These are phyloP conservation scores for Exophiala oligosperma DNA, from an alignment of 2,329 filamentous ascomycete genomes.

Conservation along the genomic window DNA sequence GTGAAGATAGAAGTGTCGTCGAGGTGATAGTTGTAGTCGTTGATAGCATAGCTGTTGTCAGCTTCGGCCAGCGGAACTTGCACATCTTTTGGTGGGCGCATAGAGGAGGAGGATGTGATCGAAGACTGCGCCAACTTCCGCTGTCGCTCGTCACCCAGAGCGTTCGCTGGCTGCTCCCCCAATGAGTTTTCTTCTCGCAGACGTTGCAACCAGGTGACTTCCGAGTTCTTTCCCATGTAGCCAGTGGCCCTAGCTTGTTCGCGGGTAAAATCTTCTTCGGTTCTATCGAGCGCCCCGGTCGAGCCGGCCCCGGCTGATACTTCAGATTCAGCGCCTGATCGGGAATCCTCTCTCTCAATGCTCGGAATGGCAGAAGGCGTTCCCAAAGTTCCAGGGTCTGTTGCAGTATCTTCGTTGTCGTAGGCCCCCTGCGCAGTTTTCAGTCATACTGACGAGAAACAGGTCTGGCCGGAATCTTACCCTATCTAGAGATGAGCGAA, in stretches of 20 bases:
- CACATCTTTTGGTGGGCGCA: constrained; percentile 26
- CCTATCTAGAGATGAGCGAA: constrained; percentile 39
- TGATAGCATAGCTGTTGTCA: constrained; percentile 28
- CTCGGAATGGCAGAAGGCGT: constrained; percentile 1
- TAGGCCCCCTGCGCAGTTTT: constrained; percentile 11
- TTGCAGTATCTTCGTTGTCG: constrained; percentile 22
- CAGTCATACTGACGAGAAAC: neutral
- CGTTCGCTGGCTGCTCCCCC: constrained; percentile 26
- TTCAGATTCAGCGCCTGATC: constrained; percentile 27
- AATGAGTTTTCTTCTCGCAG: constrained; percentile 41
- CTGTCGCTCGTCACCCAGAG: constrained; percentile 11
- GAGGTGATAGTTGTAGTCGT: constrained; percentile 41
- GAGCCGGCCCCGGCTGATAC: constrained; percentile 37
- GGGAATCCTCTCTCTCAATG: constrained; percentile 26
- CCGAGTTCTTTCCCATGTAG: constrained; percentile 49
- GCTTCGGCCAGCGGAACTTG: constrained; percentile 34
- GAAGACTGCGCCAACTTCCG: constrained; percentile 10
- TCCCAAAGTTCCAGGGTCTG: constrained; percentile 12
- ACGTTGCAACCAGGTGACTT: constrained; percentile 48
- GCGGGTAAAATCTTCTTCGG: constrained; percentile 46
- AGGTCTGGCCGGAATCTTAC: constrained; percentile 24
- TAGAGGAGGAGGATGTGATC: constrained; percentile 22
- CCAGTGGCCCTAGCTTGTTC: constrained; percentile 40
- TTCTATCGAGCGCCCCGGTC: constrained; percentile 46
- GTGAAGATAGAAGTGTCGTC: constrained; percentile 45